phyloP scores from a whole-genome alignment of 202 grass and related monocot genomes.

The Zoysia matrella region DNA sequence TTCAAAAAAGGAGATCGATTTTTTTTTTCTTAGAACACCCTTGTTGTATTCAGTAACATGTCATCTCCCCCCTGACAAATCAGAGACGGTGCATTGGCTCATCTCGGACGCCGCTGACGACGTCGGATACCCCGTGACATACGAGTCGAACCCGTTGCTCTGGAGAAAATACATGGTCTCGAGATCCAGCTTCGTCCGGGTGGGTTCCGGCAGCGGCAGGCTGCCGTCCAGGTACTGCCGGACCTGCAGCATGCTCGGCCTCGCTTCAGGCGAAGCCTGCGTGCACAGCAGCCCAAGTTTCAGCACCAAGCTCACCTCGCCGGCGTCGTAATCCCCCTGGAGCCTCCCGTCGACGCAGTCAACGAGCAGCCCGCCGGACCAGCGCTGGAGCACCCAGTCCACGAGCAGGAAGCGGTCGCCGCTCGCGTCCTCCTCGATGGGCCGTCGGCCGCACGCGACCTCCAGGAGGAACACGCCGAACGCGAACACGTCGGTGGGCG shows the following conservation, averaged over 20 bases:
- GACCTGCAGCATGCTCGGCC: slow-evolving; percentile 25
- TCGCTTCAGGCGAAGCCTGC: not conserved
- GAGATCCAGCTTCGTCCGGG: not conserved
- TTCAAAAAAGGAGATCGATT: too few relatives aligned
- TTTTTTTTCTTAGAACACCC: too few relatives aligned
- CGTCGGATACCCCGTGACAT: not conserved
- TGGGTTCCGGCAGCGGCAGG: slow-evolving; percentile 1
- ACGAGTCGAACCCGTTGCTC: slow-evolving; percentile 26
- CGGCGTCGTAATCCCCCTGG: not conserved
- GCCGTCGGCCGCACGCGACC: slow-evolving; percentile 31
- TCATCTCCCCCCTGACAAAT: slow-evolving; percentile 35
- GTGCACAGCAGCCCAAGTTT: slow-evolving; percentile 30
- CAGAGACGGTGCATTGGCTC: slow-evolving; percentile 23
- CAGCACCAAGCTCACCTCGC: not conserved
- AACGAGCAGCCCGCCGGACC: slow-evolving; percentile 1
- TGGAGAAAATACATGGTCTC: not conserved
- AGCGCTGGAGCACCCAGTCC: slow-evolving; percentile 35
- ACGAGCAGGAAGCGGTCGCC: not conserved
- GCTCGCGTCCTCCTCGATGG: not conserved
- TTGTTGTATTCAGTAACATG: not conserved
- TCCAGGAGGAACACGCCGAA: slow-evolving; percentile 30
- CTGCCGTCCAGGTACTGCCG: not conserved
- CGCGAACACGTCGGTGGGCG: too few relatives aligned
- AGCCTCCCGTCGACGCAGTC: slow-evolving; percentile 4
- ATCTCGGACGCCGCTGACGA: not conserved